Conservation (phyloP, 176 grass and related monocot species). For the Eleusine coracana region DNA sequence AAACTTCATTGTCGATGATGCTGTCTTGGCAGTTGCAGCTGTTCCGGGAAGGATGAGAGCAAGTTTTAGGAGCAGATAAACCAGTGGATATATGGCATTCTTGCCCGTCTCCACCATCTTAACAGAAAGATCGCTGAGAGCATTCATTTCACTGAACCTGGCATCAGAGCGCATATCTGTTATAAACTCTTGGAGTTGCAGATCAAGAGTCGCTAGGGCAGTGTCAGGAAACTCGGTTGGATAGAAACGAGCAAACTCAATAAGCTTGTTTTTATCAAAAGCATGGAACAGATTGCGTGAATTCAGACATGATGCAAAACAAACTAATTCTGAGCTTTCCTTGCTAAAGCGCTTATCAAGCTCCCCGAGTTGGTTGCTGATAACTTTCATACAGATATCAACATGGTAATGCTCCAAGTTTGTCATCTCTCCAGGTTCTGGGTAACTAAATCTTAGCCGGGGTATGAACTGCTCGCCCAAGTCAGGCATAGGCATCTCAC, state of each 20-base stretch:
- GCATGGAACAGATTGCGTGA: slow-evolving; percentile 32
- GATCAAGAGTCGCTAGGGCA: not conserved
- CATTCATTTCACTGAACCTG: slow-evolving; percentile 22
- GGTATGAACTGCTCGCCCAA: slow-evolving; percentile 9
- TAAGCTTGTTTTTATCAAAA: slow-evolving; percentile 43
- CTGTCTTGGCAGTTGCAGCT: slow-evolving; percentile 22
- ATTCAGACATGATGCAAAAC: slow-evolving; percentile 28
- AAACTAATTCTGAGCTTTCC: not conserved
- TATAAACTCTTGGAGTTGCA: slow-evolving; percentile 34
- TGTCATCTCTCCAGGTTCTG: not conserved
- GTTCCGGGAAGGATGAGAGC: slow-evolving; percentile 44
- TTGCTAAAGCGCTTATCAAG: slow-evolving; percentile 18
- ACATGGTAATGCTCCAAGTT: slow-evolving; percentile 34
- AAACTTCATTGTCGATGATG: slow-evolving; percentile 28
- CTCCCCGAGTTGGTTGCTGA: slow-evolving; percentile 23
- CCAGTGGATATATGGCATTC: slow-evolving; percentile 6
- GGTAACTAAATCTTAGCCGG: not conserved
- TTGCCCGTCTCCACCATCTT: slow-evolving; percentile 47
- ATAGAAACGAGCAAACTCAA: slow-evolving; percentile 23
- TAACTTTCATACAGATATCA: slow-evolving; percentile 34
- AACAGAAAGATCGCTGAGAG: slow-evolving; percentile 25
- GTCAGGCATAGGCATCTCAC: slow-evolving; percentile 1
- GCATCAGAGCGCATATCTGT: slow-evolving; percentile 15
- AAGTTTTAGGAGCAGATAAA: slow-evolving; percentile 39
- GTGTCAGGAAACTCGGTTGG: slow-evolving; percentile 30